Evolutionary conservation across 179 eudicot species (phyloP), one percentile per base, ranked within the genome.

Genomic region (Silene noctiflora): DNA sequence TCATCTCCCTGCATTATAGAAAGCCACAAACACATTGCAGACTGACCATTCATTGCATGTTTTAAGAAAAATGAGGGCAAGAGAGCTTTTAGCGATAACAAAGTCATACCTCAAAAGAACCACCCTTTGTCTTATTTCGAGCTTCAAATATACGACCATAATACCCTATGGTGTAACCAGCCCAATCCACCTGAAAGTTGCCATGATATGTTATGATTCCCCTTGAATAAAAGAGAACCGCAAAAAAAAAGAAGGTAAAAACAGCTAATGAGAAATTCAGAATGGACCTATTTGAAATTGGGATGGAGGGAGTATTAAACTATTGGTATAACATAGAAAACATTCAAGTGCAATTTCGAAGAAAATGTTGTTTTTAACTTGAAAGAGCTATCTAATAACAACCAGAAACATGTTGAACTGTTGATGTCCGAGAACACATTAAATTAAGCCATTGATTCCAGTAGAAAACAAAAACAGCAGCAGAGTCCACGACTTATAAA

Each of bases 81-180:
- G 12, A 61, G 66, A 65, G 71, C 70, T 67, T 76, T 39, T 10
- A 17, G 48, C 27, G 12, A 21, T 27, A 68, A n/a, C 27, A 59
- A 59, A 10, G 33, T 4, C 42, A 60, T 89, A 94, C 98, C 97
- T 88, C 98, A 80, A 94, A 92, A 70, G 98, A 94, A 78, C 98
- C 98, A 59, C 98, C 97, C 87, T 94, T 94, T 29, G 98, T 90
- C 85, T 92, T 94, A 84, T 94, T 94, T 56, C 98, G 91, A 82
- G 98, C 98, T 88, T 94, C 98, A 81, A 94, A 92, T 84, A 94
- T 94, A 69, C 98, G 94, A 21, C 98, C 98, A 82, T 94, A 94
- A 82, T 94, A 94, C 75, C 98, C 98, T 71, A 94, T 94, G 63
- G 98, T 94, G 89, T 87, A 94, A 65, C 98, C 98, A 88, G 88